Base-by-base conservation (phyloP, 2,329 filamentous ascomycete genomes). In the Verruconis gallopava region DNA sequence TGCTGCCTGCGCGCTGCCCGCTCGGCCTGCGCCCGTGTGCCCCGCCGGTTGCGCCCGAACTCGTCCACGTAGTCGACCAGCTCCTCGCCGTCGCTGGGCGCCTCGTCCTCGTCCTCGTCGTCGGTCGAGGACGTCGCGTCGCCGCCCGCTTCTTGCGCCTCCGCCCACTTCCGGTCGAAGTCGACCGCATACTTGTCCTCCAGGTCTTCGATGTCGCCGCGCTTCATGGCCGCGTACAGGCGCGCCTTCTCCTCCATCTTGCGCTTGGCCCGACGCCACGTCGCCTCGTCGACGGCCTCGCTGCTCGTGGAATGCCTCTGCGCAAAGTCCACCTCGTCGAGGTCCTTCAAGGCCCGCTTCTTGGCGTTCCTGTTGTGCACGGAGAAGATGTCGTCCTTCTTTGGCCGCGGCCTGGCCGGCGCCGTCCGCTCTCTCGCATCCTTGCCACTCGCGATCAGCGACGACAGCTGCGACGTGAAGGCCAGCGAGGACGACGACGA, bases 81-180 rank as follows among this genome's bases (percentile, higher is more conserved):
- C 42, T 86, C 80, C 19, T 70, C 66, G n/a, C n/a, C n/a, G n/a
- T n/a, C n/a, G n/a, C n/a, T n/a, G n/a, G n/a, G n/a, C n/a, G n/a
- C n/a, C 25, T 30, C 25, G 6, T 9, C 25, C n/a, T n/a, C 25
- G 35, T 67, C 64, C 2, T 63, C 63, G 1, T 61, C 60, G 1
- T 61, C 58, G 1, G 56, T 53, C 4, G 61, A 60, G 17, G 60
- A 56, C 5, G 53, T 55, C 15, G 57, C 56, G n/a, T 60, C 60
- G 44, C 67, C 63, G 41, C 55, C 61, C 1, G 55, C 53, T 3
- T 58, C 61, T 42, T 77, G 67, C 18, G 67, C 65, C 55, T 93
- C 84, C 0, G 81, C 85, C 88, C 91, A 96, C 64, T 96, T 98
- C 46, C 81, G 72, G 61, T 96, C 91, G 60, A 98, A 98, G 63